Percentiles rank a stretch among this genome's conserved stretches.
phyloP scores from a whole-genome alignment of 2,329 filamentous ascomycete genomes.

The Cordyceps fumosorosea region DNA sequence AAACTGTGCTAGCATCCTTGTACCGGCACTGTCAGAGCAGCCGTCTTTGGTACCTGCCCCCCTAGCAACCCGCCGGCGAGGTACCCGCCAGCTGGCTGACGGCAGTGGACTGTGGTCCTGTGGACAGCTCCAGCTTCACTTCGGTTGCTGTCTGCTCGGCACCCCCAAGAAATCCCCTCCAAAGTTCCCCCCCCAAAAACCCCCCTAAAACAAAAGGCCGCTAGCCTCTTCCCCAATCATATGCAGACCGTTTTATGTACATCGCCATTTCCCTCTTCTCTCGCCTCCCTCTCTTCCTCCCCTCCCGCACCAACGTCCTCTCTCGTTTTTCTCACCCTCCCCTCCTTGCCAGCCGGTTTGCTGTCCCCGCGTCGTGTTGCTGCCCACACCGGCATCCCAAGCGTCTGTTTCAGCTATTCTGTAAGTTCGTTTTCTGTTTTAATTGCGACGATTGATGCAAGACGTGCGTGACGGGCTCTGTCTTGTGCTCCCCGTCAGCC shows the following conservation, averaged over 20 bases:
- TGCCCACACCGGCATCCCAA: neutral
- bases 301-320: neutral
- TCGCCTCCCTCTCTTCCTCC: conserved; percentile 7
- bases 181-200: neutral
- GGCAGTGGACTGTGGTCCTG: too few relatives aligned
- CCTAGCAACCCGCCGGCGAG: neutral
- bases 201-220: neutral
- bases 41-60: neutral
- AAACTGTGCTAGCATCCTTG: too few relatives aligned
- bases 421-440: conserved; percentile 10
- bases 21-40: neutral
- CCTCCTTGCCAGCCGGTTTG: neutral
- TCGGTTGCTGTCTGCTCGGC: neutral
- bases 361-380: conserved; percentile 5
- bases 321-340: neutral
- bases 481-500: conserved; percentile 5
- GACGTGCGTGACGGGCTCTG: conserved; percentile 2
- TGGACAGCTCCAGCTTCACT: neutral
- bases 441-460: conserved; percentile 9
- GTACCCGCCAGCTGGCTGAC: neutral
- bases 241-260: neutral
- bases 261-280: conserved; percentile 14
- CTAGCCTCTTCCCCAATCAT: conserved; percentile 11
- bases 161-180: neutral
- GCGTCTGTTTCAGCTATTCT: neutral